phyloP scores from a whole-genome alignment of 2,329 filamentous ascomycete species.

The Ophiostoma perfectum region DNA sequence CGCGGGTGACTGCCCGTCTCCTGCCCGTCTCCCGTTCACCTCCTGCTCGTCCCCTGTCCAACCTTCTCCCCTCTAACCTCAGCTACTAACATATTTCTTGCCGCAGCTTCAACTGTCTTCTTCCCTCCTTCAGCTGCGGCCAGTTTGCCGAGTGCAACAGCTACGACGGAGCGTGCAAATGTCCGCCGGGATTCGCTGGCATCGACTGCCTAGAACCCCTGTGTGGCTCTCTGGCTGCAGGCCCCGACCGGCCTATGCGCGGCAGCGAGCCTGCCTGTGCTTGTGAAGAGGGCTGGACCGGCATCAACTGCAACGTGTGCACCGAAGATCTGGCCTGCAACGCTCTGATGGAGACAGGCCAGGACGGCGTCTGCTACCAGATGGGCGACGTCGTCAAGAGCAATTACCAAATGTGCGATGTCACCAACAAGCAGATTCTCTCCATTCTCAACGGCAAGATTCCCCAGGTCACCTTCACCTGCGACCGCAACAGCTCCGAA shows the following conservation, averaged over 20 bases:
- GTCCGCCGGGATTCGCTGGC: slow-evolving; percentile 86
- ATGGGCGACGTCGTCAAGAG: slow-evolving; percentile 85
- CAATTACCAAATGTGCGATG: slow-evolving; percentile 97
- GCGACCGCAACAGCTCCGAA: slow-evolving; percentile 64
- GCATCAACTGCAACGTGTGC: slow-evolving; percentile 98
- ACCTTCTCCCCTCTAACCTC: neutral
- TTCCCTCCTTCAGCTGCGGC: slow-evolving; percentile 84
- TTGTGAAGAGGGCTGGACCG: slow-evolving; percentile 89
- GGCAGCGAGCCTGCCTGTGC: slow-evolving; percentile 59
- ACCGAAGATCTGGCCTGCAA: slow-evolving; percentile 76
- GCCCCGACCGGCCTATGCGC: slow-evolving; percentile 70
- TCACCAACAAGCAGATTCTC: slow-evolving; percentile 91
- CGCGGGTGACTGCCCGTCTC: neutral
- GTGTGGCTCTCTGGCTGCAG: slow-evolving; percentile 81
- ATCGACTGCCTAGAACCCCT: slow-evolving; percentile 89
- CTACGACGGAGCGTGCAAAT: slow-evolving; percentile 87
- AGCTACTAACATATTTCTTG: slow-evolving; percentile 16
- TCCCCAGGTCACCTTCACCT: slow-evolving; percentile 92
- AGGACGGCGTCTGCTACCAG: slow-evolving; percentile 86
- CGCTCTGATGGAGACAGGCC: slow-evolving; percentile 74
- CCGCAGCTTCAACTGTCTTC: slow-evolving; percentile 88
- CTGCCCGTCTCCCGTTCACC: neutral
- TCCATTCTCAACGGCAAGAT: slow-evolving; percentile 77
- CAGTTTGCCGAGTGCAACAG: slow-evolving; percentile 87
- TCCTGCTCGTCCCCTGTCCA: neutral